Percentiles rank a stretch among this genome's conserved stretches.
phyloP scores from a whole-genome alignment of 148 eudicot genomes.

The Arbutus unedo region DNA sequence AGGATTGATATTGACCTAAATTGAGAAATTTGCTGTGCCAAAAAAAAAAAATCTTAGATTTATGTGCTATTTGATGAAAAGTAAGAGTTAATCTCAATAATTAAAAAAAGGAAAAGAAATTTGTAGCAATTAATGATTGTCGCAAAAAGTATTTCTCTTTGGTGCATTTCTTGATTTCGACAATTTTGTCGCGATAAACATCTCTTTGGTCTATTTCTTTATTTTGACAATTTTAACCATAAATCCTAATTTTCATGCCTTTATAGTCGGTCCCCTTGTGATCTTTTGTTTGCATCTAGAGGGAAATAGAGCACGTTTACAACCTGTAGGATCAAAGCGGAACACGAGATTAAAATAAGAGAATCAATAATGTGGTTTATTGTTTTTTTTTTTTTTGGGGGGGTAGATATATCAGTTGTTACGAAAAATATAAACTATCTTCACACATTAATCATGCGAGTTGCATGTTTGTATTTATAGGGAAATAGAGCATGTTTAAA shows the following conservation, averaged over 20 bases:
- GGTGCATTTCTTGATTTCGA: too few relatives aligned
- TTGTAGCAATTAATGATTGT: neutral
- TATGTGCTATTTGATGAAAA: neutral
- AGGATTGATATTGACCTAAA: slow-evolving; percentile 7
- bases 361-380: neutral
- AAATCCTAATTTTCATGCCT: too few relatives aligned
- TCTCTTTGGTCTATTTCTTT: too few relatives aligned
- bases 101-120: neutral
- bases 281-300: neutral
- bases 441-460: neutral
- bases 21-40: neutral
- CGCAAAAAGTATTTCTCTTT: too few relatives aligned
- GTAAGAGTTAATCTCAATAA: neutral
- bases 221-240: too few relatives aligned
- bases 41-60: neutral
- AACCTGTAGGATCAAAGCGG: neutral
- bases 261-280: too few relatives aligned
- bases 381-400: neutral
- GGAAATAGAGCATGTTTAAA: neutral
- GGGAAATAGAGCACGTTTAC: neutral
- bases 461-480: neutral
- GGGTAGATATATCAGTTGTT: neutral
- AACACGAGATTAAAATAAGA: neutral
- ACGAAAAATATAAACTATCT: neutral
- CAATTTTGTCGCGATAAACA: neutral